Base-by-base conservation (phyloP, 2,329 filamentous ascomycete species). In the Epichloe sp. region DNA sequence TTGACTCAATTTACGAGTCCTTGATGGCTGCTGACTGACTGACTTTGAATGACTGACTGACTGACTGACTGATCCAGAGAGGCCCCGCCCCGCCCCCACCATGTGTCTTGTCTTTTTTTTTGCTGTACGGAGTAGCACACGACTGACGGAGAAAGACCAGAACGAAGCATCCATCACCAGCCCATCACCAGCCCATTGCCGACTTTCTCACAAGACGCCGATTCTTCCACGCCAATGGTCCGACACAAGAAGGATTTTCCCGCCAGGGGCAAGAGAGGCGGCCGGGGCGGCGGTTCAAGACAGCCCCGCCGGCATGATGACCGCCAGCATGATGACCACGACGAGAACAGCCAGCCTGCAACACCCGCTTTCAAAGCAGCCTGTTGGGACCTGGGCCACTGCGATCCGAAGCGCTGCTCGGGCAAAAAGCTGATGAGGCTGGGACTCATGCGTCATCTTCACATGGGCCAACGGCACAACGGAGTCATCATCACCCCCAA, bases 301-400 rank as follows among this genome's bases (percentile, higher is more conserved):
- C 71, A 75, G 56, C 73, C 75, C 55, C 71, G 74, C 53, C 76
- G 75, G 57, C 72, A 65, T 59, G 68, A 59, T 58, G 58, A 66
- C 71, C 71, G 75, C 53, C 76, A 75, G 57, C 72, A 65, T 59
- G 69, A 59, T 58, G 57, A 66, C 56, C 60, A 69, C 50, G 62
- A 49, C 44, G 48, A 52, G 38, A 49, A 53, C 36, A 48, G 58
- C 45, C 55, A 61, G 51, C 53, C 60, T 50, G 54, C 61, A 47
- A 78, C 60, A 56, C 82, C 70, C 40, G 63, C 71, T 21, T 96
- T 90, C 78, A 95, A 94, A 70, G 91, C 93, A 47, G 93, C 91
- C 53, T 96, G 91, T 67, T 98, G 93, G 93, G 93, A 98, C 63
- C 77, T 98, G 36, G 91, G 90, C 55, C 93, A 98, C 72, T 98